phyloP scores from a whole-genome alignment of 2,329 filamentous ascomycete species.

The Chlorencoelia australis region DNA sequence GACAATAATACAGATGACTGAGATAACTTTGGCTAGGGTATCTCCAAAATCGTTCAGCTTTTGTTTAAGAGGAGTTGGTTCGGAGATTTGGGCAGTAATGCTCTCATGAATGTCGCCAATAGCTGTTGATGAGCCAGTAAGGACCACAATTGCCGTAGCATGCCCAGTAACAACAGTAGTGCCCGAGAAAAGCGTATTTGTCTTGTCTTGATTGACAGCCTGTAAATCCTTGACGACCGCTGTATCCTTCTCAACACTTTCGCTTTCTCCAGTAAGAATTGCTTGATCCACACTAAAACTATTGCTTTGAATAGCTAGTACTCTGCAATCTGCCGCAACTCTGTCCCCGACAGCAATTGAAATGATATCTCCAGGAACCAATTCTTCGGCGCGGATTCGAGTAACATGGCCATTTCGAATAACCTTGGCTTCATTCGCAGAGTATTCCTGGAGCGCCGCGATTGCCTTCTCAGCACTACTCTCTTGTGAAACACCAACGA shows the following conservation, averaged over 20 bases:
- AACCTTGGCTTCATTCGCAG: conserved; percentile 93
- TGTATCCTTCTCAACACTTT: conserved; percentile 85
- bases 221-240: conserved; percentile 60
- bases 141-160: conserved; percentile 79
- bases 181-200: conserved; percentile 97
- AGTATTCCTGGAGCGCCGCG: conserved; percentile 96
- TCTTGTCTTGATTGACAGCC: conserved; percentile 93
- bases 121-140: conserved; percentile 83
- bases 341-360: conserved; percentile 83
- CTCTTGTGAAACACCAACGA: conserved; percentile 97
- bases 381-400: conserved; percentile 86
- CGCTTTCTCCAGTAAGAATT: conserved; percentile 92
- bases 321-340: conserved; percentile 86
- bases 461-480: conserved; percentile 98
- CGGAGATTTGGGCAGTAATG: conserved; percentile 95
- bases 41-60: conserved; percentile 99
- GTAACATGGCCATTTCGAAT: conserved; percentile 66
- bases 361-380: conserved; percentile 90
- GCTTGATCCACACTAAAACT: conserved; percentile 95
- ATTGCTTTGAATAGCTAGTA: conserved; percentile 89
- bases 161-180: conserved; percentile 94
- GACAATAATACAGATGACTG: conserved; percentile 88
- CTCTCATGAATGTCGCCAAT: conserved; percentile 99
- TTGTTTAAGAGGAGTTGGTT: conserved; percentile 94
- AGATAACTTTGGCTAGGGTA: conserved; percentile 93